Conservation (phyloP, 805 yeast species). For the Myxozyma sirexii region DNA sequence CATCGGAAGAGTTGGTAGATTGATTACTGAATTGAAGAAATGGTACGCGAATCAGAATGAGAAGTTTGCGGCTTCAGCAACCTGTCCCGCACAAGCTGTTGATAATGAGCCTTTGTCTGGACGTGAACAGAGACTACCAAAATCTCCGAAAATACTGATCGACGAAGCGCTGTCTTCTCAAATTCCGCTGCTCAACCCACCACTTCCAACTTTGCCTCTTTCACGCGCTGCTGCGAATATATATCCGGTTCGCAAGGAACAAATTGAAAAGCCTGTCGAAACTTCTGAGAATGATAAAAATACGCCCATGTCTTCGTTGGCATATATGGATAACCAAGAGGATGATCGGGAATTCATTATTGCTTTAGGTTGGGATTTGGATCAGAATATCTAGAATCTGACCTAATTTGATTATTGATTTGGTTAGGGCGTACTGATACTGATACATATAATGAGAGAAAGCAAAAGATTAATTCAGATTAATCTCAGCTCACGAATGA, state of each 20-base stretch:
- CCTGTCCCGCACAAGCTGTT: too few relatives aligned
- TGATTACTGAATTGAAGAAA: neutral
- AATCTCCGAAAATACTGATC: constrained; percentile 1
- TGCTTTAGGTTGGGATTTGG: constrained; percentile 5
- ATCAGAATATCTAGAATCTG: neutral
- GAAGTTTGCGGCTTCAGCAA: neutral
- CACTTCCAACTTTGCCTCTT: constrained; percentile 12
- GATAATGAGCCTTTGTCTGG: too few relatives aligned
- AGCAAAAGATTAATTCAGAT: neutral
- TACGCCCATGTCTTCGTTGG: constrained; percentile 12
- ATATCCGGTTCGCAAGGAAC: neutral
- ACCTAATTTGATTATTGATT: neutral
- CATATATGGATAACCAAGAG: constrained; percentile 11
- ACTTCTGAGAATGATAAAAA: neutral
- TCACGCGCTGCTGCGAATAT: constrained; percentile 5
- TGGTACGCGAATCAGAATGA: neutral
- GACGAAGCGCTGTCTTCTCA: constrained; percentile 13
- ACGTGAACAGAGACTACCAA: neutral
- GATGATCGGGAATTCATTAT: constrained; percentile 6
- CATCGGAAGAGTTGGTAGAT: constrained; percentile 1
- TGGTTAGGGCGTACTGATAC: too few relatives aligned
- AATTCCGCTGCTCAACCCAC: constrained; percentile 12
- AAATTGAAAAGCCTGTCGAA: neutral
- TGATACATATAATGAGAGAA: neutral
- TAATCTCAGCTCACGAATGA: neutral